Conservation (phyloP, 805 yeast species). For the Kuraishia capsulata region DNA sequence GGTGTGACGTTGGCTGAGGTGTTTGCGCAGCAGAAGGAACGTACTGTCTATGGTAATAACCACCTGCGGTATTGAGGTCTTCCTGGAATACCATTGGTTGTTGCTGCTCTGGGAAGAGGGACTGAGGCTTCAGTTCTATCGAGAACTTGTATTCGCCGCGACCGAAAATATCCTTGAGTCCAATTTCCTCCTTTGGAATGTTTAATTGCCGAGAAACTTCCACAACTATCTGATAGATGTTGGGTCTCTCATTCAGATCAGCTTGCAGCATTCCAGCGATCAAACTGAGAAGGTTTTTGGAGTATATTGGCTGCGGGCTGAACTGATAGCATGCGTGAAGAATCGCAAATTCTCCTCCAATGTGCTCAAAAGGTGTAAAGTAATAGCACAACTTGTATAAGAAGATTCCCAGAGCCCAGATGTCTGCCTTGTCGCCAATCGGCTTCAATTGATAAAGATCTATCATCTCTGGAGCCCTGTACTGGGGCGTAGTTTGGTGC, state of each 20-base stretch:
- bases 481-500: constrained; percentile 92
- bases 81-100: constrained; percentile 16
- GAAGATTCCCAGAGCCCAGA: constrained; percentile 95
- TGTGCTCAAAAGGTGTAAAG: constrained; percentile 86
- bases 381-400: constrained; percentile 85
- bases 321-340: constrained; percentile 76
- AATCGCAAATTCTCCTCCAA: constrained; percentile 78
- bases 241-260: constrained; percentile 77
- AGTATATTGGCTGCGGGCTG: constrained; percentile 59
- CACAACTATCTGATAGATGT: constrained; percentile 67
- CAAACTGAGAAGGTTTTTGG: constrained; percentile 65
- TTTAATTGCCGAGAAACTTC: constrained; percentile 57
- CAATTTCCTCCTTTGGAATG: constrained; percentile 26
- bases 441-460: constrained; percentile 78
- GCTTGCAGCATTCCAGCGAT: constrained; percentile 76
- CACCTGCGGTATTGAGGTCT: background rate
- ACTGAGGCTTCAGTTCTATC: background rate
- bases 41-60: constrained; percentile 2
- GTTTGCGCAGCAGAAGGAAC: background rate
- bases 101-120: constrained; percentile 33
- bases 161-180: constrained; percentile 33
- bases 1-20: background rate
- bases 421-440: constrained; percentile 85
- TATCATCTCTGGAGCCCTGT: constrained; percentile 93
- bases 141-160: constrained; percentile 19